A percentile compares a stretch with the other conserved stretches of the same genome.
Evolutionary conservation across 1,284 basidiomycete genomes (phyloP).

Genomic region (Tilletia caries): DNA sequence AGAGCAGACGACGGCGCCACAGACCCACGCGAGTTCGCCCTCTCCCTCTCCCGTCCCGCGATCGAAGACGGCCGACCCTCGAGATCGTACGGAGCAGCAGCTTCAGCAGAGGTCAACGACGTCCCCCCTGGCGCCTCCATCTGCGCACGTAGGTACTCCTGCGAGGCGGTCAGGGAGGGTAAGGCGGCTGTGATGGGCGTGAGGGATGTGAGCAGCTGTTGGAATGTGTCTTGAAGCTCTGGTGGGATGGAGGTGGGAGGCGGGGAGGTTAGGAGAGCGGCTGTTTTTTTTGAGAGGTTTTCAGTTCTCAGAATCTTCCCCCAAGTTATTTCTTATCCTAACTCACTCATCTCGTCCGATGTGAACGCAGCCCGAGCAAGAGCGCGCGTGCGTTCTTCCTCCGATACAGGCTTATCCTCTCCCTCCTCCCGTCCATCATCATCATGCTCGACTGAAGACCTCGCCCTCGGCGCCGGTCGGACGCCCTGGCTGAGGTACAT

Average conservation of each 20-base stretch:
- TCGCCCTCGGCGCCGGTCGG: no score
- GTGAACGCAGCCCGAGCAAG: constrained; percentile 2
- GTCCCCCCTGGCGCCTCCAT: no score
- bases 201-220: neutral
- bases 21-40: neutral
- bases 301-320: neutral
- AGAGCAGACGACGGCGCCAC: neutral
- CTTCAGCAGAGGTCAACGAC: no score
- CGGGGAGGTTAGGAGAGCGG: neutral
- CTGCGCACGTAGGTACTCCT: neutral
- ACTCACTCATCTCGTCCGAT: constrained; percentile 3
- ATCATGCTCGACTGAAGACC: no score
- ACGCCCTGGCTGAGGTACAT: neutral
- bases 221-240: neutral
- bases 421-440: no score
- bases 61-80: no score
- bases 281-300: neutral
- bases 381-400: neutral
- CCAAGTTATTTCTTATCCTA: no score
- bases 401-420: neutral
- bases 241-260: neutral
- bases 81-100: no score
- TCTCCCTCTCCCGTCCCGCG: neutral
- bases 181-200: neutral
- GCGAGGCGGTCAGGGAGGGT: neutral